phyloP scores from a whole-genome alignment of 768 basidiomycete genomes.

The Baorangia bicolor region DNA sequence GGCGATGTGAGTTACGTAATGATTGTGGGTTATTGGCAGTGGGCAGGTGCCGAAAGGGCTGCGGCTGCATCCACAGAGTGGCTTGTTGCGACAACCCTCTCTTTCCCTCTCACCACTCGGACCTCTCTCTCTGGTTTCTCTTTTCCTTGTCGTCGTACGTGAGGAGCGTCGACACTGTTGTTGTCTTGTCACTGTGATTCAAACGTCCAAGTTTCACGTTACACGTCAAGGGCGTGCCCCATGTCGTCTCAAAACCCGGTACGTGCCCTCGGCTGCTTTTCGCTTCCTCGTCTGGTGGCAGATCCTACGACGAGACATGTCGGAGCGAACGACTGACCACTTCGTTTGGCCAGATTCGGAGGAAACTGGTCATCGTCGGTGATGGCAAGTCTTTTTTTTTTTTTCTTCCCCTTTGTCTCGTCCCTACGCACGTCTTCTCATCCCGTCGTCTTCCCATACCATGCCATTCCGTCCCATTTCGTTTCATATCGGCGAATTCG shows the following conservation, averaged over 20 bases:
- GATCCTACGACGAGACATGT: too few relatives aligned
- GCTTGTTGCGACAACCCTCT: constrained; percentile 21
- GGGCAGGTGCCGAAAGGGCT: constrained; percentile 27
- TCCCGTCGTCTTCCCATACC: too few relatives aligned
- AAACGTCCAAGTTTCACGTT: not conserved
- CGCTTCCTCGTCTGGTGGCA: not conserved
- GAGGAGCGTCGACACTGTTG: not conserved
- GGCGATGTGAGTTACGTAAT: too few relatives aligned
- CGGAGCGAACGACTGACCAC: too few relatives aligned
- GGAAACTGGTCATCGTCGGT: constrained; percentile 96
- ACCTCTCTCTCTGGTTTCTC: not conserved
- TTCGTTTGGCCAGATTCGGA: constrained; percentile 70
- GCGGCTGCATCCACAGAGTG: constrained; percentile 26
- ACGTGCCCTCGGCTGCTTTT: constrained; percentile 29
- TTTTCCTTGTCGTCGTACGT: constrained; percentile 1
- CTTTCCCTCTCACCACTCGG: constrained; percentile 18
- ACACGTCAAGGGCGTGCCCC: not conserved
- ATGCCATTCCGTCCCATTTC: too few relatives aligned
- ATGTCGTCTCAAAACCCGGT: constrained; percentile 62
- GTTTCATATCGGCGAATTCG: too few relatives aligned
- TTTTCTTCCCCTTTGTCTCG: too few relatives aligned
- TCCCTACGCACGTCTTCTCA: not conserved
- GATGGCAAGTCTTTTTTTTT: constrained; percentile 63
- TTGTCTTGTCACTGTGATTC: not conserved
- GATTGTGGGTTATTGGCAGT: too few relatives aligned